A percentile compares a stretch with the other conserved stretches of the same genome.
phyloP scores from a whole-genome alignment of 768 basidiomycete genomes.

The Serpula lacrymans region DNA sequence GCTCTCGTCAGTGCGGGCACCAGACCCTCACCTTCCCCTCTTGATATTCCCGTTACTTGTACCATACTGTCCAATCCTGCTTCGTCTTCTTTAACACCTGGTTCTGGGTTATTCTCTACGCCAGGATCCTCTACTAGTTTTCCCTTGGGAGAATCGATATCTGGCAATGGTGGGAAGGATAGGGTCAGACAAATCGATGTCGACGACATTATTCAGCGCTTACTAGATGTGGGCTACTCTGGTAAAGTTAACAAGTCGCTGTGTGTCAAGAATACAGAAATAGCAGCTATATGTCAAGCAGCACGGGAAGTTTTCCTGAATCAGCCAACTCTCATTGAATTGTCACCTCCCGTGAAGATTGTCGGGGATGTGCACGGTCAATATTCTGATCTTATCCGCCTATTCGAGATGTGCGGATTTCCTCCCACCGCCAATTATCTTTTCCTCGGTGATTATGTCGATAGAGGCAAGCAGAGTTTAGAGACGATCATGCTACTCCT shows the following conservation, averaged over 20 bases:
- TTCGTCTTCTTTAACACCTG: constrained; percentile 45
- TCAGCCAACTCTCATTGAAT: constrained; percentile 95
- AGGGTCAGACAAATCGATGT: constrained; percentile 79
- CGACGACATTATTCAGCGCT: constrained; percentile 96
- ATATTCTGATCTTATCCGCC: constrained; percentile 95
- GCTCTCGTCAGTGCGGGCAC: constrained; percentile 13
- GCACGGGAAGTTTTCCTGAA: constrained; percentile 94
- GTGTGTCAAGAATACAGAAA: constrained; percentile 95
- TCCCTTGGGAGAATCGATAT: constrained; percentile 32
- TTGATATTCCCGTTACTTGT: constrained; percentile 77
- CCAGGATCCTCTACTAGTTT: constrained; percentile 31
- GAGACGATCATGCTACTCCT: constrained; percentile 96
- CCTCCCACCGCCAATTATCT: constrained; percentile 97
- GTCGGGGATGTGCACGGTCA: constrained; percentile 99
- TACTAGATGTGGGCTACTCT: constrained; percentile 95
- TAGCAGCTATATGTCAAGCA: constrained; percentile 89
- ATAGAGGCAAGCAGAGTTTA: constrained; percentile 96
- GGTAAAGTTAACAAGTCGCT: constrained; percentile 97
- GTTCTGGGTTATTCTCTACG: constrained; percentile 37
- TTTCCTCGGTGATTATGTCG: constrained; percentile 98
- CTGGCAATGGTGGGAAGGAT: constrained; percentile 46
- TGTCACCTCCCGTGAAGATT: constrained; percentile 98
- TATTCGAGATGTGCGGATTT: constrained; percentile 99
- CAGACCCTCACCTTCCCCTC: constrained; percentile 49
- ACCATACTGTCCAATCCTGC: constrained; percentile 80